These are phyloP conservation scores for Phytophthora fragariae DNA, from an alignment of 352 stramenopile genomes.

Conservation along the genomic window DNA sequence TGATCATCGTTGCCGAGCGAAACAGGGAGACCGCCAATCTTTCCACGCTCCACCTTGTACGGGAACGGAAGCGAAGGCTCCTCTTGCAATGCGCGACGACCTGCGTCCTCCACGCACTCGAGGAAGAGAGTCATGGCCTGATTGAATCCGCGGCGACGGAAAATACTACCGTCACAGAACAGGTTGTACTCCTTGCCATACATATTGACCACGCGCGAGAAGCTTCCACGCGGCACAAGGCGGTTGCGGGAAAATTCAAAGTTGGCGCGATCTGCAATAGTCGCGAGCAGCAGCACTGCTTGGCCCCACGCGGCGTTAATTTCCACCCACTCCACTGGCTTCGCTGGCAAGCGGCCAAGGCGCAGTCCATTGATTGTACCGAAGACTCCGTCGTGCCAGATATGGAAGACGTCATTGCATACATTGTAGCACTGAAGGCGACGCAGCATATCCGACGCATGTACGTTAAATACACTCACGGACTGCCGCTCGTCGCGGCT, in stretches of 20 bases:
- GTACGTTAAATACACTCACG: slow-evolving; percentile 76
- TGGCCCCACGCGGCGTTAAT: slow-evolving; percentile 92
- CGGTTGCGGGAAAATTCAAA: slow-evolving; percentile 88
- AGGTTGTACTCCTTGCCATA: slow-evolving; percentile 87
- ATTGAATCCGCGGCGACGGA: slow-evolving; percentile 92
- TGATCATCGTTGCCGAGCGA: slow-evolving; percentile 90
- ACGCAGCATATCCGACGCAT: slow-evolving; percentile 84
- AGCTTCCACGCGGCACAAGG: slow-evolving; percentile 86
- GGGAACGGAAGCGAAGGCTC: slow-evolving; percentile 91
- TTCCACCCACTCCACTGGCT: slow-evolving; percentile 90
- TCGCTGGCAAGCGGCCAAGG: slow-evolving; percentile 80
- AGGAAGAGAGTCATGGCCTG: slow-evolving; percentile 92
- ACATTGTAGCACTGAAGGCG: slow-evolving; percentile 88
- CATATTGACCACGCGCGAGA: slow-evolving; percentile 86
- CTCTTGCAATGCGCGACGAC: slow-evolving; percentile 86
- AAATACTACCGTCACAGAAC: slow-evolving; percentile 87
- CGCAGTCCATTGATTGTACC: slow-evolving; percentile 91
- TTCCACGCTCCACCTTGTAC: slow-evolving; percentile 91
- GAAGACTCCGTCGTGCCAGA: slow-evolving; percentile 92
- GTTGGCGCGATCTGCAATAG: slow-evolving; percentile 81
- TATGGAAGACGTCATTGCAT: slow-evolving; percentile 92
- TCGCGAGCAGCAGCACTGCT: slow-evolving; percentile 83
- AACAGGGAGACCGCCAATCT: slow-evolving; percentile 91
- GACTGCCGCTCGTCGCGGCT: slow-evolving; percentile 82
- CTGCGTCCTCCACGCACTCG: slow-evolving; percentile 89